Evolutionary conservation across 441 rosid species (phyloP).

Genomic region (Euphorbia celastroides): DNA sequence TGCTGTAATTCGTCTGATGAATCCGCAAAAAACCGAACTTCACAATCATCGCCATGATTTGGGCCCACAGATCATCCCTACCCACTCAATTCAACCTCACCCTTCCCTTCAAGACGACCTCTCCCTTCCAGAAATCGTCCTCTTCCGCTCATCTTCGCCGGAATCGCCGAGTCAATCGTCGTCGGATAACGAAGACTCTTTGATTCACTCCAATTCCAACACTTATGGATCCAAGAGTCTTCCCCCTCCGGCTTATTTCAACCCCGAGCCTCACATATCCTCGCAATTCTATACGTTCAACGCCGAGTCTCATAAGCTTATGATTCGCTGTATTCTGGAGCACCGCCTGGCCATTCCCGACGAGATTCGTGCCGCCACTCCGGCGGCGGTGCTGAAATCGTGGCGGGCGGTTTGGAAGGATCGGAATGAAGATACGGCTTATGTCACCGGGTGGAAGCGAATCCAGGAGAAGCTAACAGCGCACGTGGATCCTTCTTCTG

Average conservation of each 20-base stretch:
- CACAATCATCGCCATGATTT: conserved; percentile 44
- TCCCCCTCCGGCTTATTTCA: conserved; percentile 32
- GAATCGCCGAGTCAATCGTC: conserved; percentile 61
- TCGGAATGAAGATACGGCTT: conserved; percentile 94
- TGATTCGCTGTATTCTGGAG: conserved; percentile 88
- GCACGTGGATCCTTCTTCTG: conserved; percentile 55
- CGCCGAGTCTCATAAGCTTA: conserved; percentile 81
- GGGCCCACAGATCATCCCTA: conserved; percentile 26
- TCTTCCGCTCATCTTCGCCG: conserved; percentile 65
- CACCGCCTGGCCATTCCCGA: conserved; percentile 70
- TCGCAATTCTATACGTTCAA: conserved; percentile 98
- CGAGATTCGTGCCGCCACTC: conserved; percentile 92
- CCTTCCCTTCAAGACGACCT: conserved; percentile 37
- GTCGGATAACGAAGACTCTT: conserved; percentile 52
- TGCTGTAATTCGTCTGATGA: conserved; percentile 32
- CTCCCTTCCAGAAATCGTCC: conserved; percentile 61
- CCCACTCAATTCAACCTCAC: conserved; percentile 17
- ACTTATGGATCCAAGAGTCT: conserved; percentile 1
- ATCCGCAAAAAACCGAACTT: conserved; percentile 83
- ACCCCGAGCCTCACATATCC: conserved; percentile 81
- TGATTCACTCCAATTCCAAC: conserved; percentile 19
- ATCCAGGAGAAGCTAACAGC: conserved; percentile 91
- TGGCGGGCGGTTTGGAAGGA: conserved; percentile 99
- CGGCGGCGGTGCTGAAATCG: conserved; percentile 66
- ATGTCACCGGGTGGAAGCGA: conserved; percentile 94